phyloP scores from a whole-genome alignment of 257 asterid species.

The Euphrasia confusa region DNA sequence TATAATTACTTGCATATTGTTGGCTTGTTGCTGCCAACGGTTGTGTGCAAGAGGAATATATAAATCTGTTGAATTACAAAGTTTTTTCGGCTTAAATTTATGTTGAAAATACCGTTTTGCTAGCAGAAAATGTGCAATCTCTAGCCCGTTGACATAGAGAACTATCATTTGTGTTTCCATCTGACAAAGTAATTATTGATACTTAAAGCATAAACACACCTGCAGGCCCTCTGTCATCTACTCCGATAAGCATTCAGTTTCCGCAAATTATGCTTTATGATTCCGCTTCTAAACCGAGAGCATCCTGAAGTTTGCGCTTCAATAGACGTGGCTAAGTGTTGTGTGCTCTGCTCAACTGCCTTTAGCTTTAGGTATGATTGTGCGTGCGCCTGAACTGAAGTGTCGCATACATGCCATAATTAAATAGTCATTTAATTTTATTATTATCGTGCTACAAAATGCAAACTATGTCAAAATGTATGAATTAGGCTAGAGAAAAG shows the following conservation, averaged over 20 bases:
- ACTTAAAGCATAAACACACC: neutral
- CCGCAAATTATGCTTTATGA: constrained; percentile 43
- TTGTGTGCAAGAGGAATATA: too few species aligned
- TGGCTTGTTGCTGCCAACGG: too few species aligned
- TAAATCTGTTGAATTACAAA: too few species aligned
- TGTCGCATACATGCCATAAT: constrained; percentile 27
- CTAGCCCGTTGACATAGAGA: too few species aligned
- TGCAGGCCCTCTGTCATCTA: constrained; percentile 23
- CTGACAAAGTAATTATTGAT: neutral
- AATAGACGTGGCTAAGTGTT: constrained; percentile 22
- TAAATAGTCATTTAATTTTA: constrained; percentile 3
- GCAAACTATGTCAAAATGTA: constrained; percentile 3
- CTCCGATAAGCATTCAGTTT: constrained; percentile 44
- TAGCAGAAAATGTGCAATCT: too few species aligned
- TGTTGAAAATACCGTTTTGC: too few species aligned
- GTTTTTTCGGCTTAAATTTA: too few species aligned
- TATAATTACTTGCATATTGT: too few species aligned
- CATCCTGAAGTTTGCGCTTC: constrained; percentile 50
- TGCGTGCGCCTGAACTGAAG: constrained; percentile 72
- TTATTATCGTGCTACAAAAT: neutral
- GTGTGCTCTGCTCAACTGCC: constrained; percentile 29
- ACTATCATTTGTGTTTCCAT: too few species aligned
- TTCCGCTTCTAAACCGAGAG: constrained; percentile 58
- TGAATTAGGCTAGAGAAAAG: neutral
- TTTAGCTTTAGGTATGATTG: constrained; percentile 51